Base-by-base conservation (phyloP, 345 rosid genomes). In the Hypericum perforatum region DNA sequence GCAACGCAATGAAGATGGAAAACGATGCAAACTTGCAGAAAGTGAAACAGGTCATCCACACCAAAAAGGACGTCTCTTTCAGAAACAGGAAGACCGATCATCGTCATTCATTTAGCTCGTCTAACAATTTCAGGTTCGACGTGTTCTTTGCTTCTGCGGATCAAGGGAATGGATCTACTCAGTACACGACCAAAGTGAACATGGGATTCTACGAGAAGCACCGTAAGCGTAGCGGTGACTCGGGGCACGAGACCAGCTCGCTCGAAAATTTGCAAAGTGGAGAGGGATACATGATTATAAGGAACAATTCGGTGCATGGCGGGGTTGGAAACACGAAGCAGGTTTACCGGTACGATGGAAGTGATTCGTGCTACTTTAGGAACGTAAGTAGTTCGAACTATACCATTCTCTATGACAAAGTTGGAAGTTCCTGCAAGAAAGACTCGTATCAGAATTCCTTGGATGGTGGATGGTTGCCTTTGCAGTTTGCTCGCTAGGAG, bases 121-220 rank as follows among this genome's bases (percentile, higher is more conserved):
- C 62, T 12, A 90, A 79, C 70, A 63, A 41, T 7, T 90, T 84
- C 71, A 63, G 70, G 15, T 38, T 86, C 6, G 62, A 52, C 68
- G 51, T 76, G n/a, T 62, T 67, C 63, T 54, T 78, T 2, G 60
- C 72, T 39, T 8, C 57, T 9, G 29, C 56, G 16, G 78, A 77
- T 59, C 70, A 68, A 57, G 75, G 62, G 42, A 62, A 77, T 10
- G 75, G 53, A 22, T 74, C 74, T n/a, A 43, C 32, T 45, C 43
- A 63, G 5, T 63, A 52, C 14, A 38, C 76, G 0, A 22, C 77
- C 2, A 81, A 86, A 44, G 54, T 86, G 7, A 71, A 76, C 0
- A 56, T 86, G 46, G 88, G 80, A 29, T 82, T 84, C 60, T 49
- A 84, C 49, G 89, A 78, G 74, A 67, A 72, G 68, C 78, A 67